phyloP scores from a whole-genome alignment of 495 filamentous ascomycete genomes.

The Penicillium samsonianum region DNA sequence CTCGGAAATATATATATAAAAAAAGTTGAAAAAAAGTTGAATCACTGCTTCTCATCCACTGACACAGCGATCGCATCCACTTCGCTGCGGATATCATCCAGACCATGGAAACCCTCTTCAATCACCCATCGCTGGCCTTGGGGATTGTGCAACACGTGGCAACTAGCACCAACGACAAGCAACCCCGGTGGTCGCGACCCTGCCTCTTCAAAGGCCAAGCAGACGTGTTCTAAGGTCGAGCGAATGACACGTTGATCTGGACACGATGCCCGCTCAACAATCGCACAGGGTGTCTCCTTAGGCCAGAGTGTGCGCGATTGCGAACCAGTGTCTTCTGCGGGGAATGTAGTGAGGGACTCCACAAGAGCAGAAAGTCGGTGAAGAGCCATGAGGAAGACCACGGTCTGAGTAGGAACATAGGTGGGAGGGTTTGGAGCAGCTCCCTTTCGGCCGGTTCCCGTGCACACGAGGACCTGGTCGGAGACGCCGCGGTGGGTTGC shows the following conservation, averaged over 20 bases:
- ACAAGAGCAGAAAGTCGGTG: slow-evolving; percentile 78
- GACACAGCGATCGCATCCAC: slow-evolving; percentile 18
- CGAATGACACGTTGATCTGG: slow-evolving; percentile 91
- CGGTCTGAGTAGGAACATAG: slow-evolving; percentile 74
- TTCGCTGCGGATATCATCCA: slow-evolving; percentile 48
- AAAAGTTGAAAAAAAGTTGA: background rate
- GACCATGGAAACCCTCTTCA: slow-evolving; percentile 81
- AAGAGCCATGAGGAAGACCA: slow-evolving; percentile 94
- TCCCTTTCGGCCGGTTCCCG: slow-evolving; percentile 93
- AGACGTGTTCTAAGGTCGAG: slow-evolving; percentile 77
- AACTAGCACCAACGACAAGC: slow-evolving; percentile 83
- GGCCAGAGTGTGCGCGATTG: slow-evolving; percentile 44
- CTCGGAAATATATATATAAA: slow-evolving; percentile 3
- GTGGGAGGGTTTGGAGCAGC: slow-evolving; percentile 75
- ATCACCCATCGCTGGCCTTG: slow-evolving; percentile 72
- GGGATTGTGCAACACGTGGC: slow-evolving; percentile 66
- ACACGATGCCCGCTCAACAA: slow-evolving; percentile 92
- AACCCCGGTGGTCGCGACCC: slow-evolving; percentile 88
- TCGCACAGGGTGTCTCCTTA: slow-evolving; percentile 76
- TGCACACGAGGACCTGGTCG: slow-evolving; percentile 91
- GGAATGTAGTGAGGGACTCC: slow-evolving; percentile 54
- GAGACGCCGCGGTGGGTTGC: slow-evolving; percentile 85
- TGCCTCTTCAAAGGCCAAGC: slow-evolving; percentile 81
- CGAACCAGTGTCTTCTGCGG: slow-evolving; percentile 20
- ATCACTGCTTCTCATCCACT: slow-evolving; percentile 16